A percentile compares a stretch with the other conserved stretches of the same genome.
Evolutionary conservation across 768 basidiomycete species (phyloP).

Genomic region (Sporobolomyces pararoseus): DNA sequence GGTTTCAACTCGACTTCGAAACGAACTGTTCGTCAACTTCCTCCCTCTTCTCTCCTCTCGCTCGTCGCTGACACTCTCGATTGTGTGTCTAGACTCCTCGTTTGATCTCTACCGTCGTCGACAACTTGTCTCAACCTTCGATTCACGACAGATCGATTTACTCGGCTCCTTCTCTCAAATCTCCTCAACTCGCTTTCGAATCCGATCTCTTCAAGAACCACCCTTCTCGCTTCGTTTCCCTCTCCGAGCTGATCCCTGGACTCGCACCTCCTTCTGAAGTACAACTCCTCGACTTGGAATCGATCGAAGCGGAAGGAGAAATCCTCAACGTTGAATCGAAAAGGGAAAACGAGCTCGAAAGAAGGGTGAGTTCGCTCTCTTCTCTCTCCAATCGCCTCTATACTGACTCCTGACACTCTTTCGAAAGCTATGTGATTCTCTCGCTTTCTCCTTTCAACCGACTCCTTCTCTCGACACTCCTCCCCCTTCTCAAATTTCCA

Average conservation of each 20-base stretch:
- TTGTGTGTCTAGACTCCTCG: not conserved
- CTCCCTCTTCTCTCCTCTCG: not conserved
- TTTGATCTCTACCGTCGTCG: not conserved
- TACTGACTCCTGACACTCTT: too few species aligned
- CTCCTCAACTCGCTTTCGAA: not conserved
- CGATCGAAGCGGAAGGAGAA: conserved; percentile 2
- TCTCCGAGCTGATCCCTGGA: conserved; percentile 12
- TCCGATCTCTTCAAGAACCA: not conserved
- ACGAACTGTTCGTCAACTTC: conserved; percentile 11
- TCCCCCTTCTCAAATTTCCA: not conserved
- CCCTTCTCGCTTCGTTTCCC: conserved; percentile 1
- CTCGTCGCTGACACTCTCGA: not conserved
- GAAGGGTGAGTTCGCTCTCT: not conserved
- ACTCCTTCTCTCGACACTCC: not conserved
- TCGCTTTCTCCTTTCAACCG: not conserved
- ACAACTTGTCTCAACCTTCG: not conserved
- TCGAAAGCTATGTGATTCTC: too few species aligned
- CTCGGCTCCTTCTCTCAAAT: conserved; percentile 1
- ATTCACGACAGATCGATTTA: not conserved
- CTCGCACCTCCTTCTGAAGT: not conserved
- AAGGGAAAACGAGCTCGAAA: not conserved
- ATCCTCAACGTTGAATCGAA: not conserved
- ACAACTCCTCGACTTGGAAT: conserved; percentile 3
- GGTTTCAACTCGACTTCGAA: not conserved
- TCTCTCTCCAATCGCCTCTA: not conserved